Evolutionary conservation across 1,284 basidiomycete genomes (phyloP), one percentile per base, ranked within the genome.

Genomic region (Ustilago shanxiensis): DNA sequence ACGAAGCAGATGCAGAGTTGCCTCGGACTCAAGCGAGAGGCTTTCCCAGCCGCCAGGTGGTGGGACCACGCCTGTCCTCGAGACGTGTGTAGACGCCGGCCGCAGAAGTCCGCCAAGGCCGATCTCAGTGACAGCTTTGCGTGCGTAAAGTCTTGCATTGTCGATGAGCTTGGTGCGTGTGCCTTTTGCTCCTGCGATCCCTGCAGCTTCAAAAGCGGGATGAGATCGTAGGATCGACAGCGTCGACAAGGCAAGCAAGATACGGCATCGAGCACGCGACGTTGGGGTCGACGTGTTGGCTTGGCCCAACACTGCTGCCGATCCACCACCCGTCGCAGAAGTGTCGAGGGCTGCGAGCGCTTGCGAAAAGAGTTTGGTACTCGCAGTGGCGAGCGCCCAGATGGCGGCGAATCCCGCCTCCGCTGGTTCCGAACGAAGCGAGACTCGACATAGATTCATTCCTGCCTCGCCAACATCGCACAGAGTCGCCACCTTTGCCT

Each of bases 121-220:
- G n/a, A 79, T 70, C 63, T 81, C 79, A 28, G 59, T 66, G 29
- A 79, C 57, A 2, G 69, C 79, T 53, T 79, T 80, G 18, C 79
- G 63, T 6, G 72, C 72, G 44, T 79, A 81, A 4, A 79, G 47
- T n/a, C 79, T 54, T 3, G 74, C 74, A 28, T 79, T 80, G 64
- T 81, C 77, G 16, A 78, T 35, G 18, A 81, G 59, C 41, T 70
- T 78, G 51, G 0, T 41, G 16, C 68, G 67, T 3, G 67, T 77
- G 5, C 70, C 74, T n/a, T 55, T 62, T 13, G 70, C 74, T 0
- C 70, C 70, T 18, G 60, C 54, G 14, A 77, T 61, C 7, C 63
- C 64, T 44, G 61, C 35, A 20, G 67, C 57, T 44, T 77, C 66
- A 26, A 73, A 81, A 33, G 58, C 54, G 1, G 54, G 55, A 31